Conservation (phyloP, 2,329 filamentous ascomycete genomes). For the Penicillium digitatum region DNA sequence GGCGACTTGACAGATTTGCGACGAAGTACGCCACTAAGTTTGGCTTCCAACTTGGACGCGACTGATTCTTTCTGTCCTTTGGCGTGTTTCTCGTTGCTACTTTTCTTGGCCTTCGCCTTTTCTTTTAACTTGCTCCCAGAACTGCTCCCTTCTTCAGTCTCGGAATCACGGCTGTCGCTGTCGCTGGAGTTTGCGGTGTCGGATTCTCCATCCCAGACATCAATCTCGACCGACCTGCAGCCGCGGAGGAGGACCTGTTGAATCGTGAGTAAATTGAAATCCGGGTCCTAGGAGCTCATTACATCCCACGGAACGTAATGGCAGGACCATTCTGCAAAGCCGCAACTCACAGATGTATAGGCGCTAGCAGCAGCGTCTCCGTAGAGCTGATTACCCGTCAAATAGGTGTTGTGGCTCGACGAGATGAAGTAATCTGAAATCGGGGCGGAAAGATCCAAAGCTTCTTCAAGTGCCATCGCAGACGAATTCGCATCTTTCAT, state of each 20-base stretch:
- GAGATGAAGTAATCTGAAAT: constrained; percentile 91
- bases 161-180: constrained; percentile 28
- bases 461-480: constrained; percentile 39
- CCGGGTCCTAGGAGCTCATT: not conserved
- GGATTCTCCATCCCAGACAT: constrained; percentile 78
- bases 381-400: constrained; percentile 79
- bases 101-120: constrained; percentile 9
- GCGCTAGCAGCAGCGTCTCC: constrained; percentile 72
- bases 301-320: not conserved
- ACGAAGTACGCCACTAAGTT: constrained; percentile 19
- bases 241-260: constrained; percentile 65
- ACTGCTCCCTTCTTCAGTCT: constrained; percentile 17
- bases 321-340: not conserved
- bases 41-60: constrained; percentile 25
- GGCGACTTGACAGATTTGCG: constrained; percentile 17
- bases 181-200: constrained; percentile 33
- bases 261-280: not conserved
- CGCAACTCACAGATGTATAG: constrained; percentile 64
- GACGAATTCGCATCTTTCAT: constrained; percentile 47
- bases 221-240: constrained; percentile 89
- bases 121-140: constrained; percentile 21
- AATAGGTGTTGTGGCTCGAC: constrained; percentile 91
- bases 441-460: constrained; percentile 61
- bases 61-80: constrained; percentile 14
- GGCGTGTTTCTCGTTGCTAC: constrained; percentile 12